These are phyloP conservation scores for Leishmania aethiopica DNA, from an alignment of 208 protist genomes.

Conservation along the genomic window DNA sequence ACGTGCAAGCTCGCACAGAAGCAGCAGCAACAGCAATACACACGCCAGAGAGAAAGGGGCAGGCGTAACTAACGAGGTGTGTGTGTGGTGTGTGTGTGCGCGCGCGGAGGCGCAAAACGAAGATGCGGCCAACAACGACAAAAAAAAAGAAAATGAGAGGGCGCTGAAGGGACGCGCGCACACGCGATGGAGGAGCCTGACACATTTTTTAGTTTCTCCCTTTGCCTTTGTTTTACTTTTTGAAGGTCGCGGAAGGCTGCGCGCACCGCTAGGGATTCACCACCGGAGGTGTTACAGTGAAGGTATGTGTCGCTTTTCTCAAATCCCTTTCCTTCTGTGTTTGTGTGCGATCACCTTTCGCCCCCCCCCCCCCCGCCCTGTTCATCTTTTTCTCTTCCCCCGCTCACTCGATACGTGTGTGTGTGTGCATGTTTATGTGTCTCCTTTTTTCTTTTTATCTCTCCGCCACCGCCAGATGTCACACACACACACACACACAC, in stretches of 20 bases:
- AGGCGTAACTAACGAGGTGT: not conserved
- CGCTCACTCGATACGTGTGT: not conserved
- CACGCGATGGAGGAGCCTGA: not conserved
- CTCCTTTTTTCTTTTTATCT: not conserved
- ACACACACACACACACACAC: not conserved
- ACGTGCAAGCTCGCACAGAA: not conserved
- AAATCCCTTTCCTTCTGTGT: not conserved
- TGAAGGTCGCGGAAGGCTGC: not conserved
- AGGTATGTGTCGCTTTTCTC: not conserved
- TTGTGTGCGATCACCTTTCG: not conserved
- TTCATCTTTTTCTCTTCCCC: not conserved
- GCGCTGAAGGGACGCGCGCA: not conserved
- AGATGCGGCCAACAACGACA: not conserved
- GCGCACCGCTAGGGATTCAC: not conserved
- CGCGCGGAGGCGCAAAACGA: not conserved
- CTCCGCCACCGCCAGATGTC: not conserved
- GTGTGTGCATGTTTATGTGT: not conserved
- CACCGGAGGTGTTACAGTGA: not conserved
- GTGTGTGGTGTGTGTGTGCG: not conserved
- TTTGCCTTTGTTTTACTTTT: too few relatives aligned
- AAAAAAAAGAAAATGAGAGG: not conserved
- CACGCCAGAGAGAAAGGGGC: slow-evolving; percentile 7
- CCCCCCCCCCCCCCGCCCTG: not conserved
- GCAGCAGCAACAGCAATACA: slow-evolving; percentile 20
- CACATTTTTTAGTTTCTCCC: not conserved